A percentile compares a stretch with the other conserved stretches of the same genome.
These are phyloP conservation scores for Coelastrella sp. DNA, from an alignment of 139 green algal genomes.

Conservation along the genomic window DNA sequence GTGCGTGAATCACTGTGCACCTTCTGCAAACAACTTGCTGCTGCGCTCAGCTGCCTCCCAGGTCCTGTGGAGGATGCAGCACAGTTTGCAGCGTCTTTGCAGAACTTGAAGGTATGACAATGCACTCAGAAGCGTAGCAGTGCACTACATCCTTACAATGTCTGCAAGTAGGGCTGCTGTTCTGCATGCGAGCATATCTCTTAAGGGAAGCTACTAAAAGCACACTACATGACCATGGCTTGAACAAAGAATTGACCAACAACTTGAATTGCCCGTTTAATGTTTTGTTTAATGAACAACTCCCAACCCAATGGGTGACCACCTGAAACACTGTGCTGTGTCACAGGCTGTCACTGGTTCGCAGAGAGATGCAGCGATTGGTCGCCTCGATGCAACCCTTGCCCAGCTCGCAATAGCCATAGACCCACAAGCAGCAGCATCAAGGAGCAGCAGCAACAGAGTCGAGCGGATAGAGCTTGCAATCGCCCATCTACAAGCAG, in stretches of 20 bases:
- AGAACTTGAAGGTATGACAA: background rate
- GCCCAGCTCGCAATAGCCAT: background rate
- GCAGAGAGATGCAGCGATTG: background rate
- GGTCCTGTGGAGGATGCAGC: background rate
- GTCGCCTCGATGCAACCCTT: background rate
- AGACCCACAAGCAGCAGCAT: slow-evolving; percentile 21
- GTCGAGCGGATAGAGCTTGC: background rate
- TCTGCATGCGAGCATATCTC: background rate
- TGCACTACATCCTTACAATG: too few relatives aligned
- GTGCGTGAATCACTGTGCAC: background rate
- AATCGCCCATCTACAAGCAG: slow-evolving; percentile 20
- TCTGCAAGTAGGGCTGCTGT: background rate
- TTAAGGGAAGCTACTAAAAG: too few relatives aligned
- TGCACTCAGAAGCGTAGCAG: background rate
- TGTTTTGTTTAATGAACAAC: background rate
- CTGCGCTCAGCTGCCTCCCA: background rate
- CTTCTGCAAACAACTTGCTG: slow-evolving; percentile 5
- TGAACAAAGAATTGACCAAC: too few relatives aligned
- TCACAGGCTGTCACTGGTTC: background rate
- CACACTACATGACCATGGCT: too few relatives aligned
- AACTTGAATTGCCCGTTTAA: background rate
- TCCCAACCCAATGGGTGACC: too few relatives aligned
- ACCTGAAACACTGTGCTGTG: background rate
- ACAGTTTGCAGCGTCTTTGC: background rate
- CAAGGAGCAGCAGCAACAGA: slow-evolving; percentile 5